These are phyloP conservation scores for Coleophoma crateriformis DNA, from an alignment of 2,329 filamentous ascomycete genomes.

Conservation along the genomic window DNA sequence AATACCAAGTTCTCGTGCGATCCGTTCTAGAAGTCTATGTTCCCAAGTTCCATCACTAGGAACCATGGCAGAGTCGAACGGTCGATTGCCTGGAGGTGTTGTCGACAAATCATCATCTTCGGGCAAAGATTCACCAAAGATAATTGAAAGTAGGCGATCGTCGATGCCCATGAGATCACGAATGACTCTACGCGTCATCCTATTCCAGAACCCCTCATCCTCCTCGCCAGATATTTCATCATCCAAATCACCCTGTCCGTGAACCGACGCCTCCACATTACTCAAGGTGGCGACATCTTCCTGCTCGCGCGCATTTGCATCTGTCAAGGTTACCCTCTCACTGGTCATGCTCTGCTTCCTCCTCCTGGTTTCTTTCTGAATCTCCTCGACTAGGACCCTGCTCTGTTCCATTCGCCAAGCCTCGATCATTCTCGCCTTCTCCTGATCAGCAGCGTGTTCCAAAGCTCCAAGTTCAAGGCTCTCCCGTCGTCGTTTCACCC, in stretches of 20 bases:
- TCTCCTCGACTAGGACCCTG: constrained; percentile 76
- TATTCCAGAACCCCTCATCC: constrained; percentile 68
- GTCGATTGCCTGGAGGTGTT: constrained; percentile 14
- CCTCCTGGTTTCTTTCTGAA: constrained; percentile 76
- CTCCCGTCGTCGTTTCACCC: constrained; percentile 49
- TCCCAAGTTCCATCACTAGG: constrained; percentile 57
- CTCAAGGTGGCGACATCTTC: constrained; percentile 25
- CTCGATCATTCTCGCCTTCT: constrained; percentile 81
- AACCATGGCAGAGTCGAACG: constrained; percentile 5
- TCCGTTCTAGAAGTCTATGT: constrained; percentile 70
- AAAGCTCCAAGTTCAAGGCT: constrained; percentile 45
- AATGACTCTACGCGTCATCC: constrained; percentile 81
- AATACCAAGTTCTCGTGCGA: constrained; percentile 81
- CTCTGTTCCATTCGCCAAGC: constrained; percentile 91
- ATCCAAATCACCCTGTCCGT: constrained; percentile 26
- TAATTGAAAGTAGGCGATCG: constrained; percentile 74
- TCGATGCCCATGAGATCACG: constrained; percentile 88
- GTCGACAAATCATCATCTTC: constrained; percentile 31
- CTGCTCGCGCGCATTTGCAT: constrained; percentile 16
- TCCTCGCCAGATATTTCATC: constrained; percentile 36
- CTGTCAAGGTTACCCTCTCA: constrained; percentile 26
- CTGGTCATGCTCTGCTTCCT: constrained; percentile 58
- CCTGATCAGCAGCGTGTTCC: constrained; percentile 55
- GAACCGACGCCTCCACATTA: constrained; percentile 12
- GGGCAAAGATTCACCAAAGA: constrained; percentile 77